Percentiles rank a stretch among this genome's conserved stretches.
phyloP scores from a whole-genome alignment of 2,329 filamentous ascomycete species.

The Fusarium sp. region DNA sequence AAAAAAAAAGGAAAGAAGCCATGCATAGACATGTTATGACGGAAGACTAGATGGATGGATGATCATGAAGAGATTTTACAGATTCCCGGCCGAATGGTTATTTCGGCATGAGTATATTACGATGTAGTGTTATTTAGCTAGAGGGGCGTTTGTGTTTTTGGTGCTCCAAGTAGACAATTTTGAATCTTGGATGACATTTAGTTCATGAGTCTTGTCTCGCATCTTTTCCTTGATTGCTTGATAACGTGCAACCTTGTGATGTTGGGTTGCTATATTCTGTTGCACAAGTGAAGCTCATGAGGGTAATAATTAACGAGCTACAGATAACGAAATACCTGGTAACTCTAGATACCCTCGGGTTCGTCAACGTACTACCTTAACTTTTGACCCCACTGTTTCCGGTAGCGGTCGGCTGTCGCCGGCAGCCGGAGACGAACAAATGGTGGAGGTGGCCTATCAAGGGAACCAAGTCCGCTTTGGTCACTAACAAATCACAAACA shows the following conservation, averaged over 20 bases:
- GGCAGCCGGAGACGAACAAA: conserved; percentile 40
- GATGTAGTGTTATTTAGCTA: conserved; percentile 47
- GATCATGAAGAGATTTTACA: conserved; percentile 46
- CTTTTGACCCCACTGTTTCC: not conserved
- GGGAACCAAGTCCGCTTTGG: conserved; percentile 25
- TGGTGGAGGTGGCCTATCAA: conserved; percentile 47
- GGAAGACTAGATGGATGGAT: conserved; percentile 41
- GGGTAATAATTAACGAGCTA: conserved; percentile 27
- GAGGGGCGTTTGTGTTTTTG: conserved; percentile 43
- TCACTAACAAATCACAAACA: conserved; percentile 20
- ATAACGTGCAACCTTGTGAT: conserved; percentile 1
- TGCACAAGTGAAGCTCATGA: conserved; percentile 4
- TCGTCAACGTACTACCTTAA: not conserved
- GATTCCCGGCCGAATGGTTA: conserved; percentile 39
- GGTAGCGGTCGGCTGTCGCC: conserved; percentile 45
- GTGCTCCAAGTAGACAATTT: conserved; percentile 38
- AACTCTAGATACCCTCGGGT: not conserved
- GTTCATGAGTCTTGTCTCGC: not conserved
- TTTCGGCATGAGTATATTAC: conserved; percentile 47
- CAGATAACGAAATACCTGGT: conserved; percentile 1
- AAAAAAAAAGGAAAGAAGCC: conserved; percentile 14
- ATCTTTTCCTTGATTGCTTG: not conserved
- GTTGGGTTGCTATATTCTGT: not conserved
- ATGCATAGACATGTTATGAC: conserved; percentile 34
- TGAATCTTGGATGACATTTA: conserved; percentile 38